A percentile compares a stretch with the other conserved stretches of the same genome.
phyloP scores from a whole-genome alignment of 352 stramenopile genomes.

The Phytophthora europaea region DNA sequence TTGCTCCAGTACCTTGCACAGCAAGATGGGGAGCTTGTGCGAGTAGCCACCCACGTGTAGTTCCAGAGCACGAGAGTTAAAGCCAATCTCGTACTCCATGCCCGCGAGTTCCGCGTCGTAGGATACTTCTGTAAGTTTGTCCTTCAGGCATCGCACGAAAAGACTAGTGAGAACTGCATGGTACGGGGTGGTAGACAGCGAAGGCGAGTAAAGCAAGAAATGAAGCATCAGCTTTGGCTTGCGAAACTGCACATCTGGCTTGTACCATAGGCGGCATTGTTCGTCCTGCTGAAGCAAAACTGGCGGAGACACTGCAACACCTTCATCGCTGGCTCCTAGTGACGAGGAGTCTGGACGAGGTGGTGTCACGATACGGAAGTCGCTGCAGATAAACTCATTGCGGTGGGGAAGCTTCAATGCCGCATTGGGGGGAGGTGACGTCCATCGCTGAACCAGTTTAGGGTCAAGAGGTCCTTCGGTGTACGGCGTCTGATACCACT shows the following conservation, averaged over 20 bases:
- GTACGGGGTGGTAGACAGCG: constrained; percentile 65
- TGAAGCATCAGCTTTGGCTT: constrained; percentile 94
- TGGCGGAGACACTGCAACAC: constrained; percentile 23
- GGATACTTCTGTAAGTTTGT: constrained; percentile 86
- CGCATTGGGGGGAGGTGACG: constrained; percentile 35
- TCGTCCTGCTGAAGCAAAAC: constrained; percentile 59
- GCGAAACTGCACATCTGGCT: constrained; percentile 89
- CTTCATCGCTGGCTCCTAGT: constrained; percentile 25
- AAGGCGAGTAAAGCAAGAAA: constrained; percentile 75
- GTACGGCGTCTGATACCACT: constrained; percentile 81
- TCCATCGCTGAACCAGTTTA: constrained; percentile 55
- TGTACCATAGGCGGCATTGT: constrained; percentile 83
- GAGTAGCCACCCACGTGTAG: constrained; percentile 90
- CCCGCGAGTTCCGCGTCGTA: constrained; percentile 83
- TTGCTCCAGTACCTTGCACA: constrained; percentile 75
- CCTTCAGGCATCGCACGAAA: constrained; percentile 81
- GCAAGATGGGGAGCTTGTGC: constrained; percentile 89
- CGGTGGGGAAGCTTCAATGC: constrained; percentile 62
- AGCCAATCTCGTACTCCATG: constrained; percentile 82
- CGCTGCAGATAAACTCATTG: constrained; percentile 85
- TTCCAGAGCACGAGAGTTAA: constrained; percentile 76
- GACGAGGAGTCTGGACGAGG: constrained; percentile 46
- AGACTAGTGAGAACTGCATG: constrained; percentile 81
- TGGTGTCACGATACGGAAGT: constrained; percentile 72
- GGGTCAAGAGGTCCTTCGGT: constrained; percentile 45